Conservation (phyloP, 2,329 filamentous ascomycete species). For the Cladosporium sp. region DNA sequence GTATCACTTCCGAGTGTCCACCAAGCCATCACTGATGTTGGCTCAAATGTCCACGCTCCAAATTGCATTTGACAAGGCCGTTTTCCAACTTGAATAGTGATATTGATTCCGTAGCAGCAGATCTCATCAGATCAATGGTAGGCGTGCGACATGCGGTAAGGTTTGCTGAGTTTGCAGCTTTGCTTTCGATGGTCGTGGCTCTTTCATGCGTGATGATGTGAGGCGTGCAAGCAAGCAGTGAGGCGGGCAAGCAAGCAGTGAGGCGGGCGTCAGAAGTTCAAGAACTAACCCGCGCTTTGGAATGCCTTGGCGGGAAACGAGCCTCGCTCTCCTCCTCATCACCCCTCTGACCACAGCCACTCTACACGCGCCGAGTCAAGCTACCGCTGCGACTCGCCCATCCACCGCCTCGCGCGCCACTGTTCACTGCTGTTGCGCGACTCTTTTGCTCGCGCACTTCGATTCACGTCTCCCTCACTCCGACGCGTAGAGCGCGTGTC, state of each 20-base stretch:
- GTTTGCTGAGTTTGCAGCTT: background rate
- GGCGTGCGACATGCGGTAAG: background rate
- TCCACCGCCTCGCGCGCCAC: background rate
- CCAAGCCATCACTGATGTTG: background rate
- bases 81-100: background rate
- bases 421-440: background rate
- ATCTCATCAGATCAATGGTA: background rate
- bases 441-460: background rate
- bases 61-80: background rate
- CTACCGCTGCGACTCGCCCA: background rate
- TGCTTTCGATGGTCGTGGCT: slow-evolving; percentile 1
- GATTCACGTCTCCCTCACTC: background rate
- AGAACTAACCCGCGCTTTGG: background rate
- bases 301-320: slow-evolving; percentile 4
- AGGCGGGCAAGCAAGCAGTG: background rate
- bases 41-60: background rate
- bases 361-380: background rate
- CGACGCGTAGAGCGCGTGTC: slow-evolving; percentile 15
- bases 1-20: background rate
- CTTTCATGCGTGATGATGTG: slow-evolving; percentile 6
- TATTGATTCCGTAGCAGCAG: background rate
- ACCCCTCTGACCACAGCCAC: slow-evolving; percentile 3
- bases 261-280: background rate
- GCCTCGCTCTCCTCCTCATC: slow-evolving; percentile 5
- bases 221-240: background rate